Conservation (phyloP, 2,329 filamentous ascomycete species). For the Diplocarpon rosae region DNA sequence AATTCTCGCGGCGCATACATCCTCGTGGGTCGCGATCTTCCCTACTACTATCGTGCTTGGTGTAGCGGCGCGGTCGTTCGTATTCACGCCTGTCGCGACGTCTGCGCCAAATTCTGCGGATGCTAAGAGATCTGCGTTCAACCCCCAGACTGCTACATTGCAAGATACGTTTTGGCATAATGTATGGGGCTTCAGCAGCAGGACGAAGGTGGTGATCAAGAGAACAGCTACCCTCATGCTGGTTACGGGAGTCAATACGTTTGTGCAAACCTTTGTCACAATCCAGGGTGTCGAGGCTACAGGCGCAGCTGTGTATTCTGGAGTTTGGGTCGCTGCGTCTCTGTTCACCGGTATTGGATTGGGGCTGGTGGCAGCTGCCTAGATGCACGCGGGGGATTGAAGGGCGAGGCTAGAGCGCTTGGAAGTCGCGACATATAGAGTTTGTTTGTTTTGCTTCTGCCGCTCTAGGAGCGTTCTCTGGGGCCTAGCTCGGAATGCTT, state of each 20-base stretch:
- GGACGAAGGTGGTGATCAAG: conserved; percentile 51
- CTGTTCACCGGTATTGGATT: conserved; percentile 46
- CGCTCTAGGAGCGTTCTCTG: too few relatives aligned
- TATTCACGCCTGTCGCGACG: conserved; percentile 60
- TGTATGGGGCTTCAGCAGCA: conserved; percentile 55
- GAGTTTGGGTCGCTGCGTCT: conserved; percentile 61
- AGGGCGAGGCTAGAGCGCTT: background rate
- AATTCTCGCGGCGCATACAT: conserved; percentile 55
- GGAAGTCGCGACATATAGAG: too few relatives aligned
- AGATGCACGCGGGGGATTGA: background rate
- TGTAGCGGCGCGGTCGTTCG: conserved; percentile 59
- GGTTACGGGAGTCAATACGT: conserved; percentile 47
- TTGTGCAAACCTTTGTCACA: conserved; percentile 53
- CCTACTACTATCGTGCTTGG: conserved; percentile 50
- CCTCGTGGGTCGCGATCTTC: conserved; percentile 49
- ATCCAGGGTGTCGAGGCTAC: conserved; percentile 57
- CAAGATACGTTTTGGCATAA: conserved; percentile 62
- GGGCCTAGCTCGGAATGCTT: too few relatives aligned
- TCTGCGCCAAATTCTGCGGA: conserved; percentile 39
- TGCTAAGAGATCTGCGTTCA: conserved; percentile 41
- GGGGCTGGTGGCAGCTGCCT: conserved; percentile 40
- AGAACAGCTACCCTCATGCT: conserved; percentile 51
- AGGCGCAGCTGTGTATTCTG: conserved; percentile 64
- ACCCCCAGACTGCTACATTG: conserved; percentile 54
- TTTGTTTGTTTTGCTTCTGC: too few relatives aligned